phyloP scores from a whole-genome alignment of 176 grass and related monocot genomes.

The Pontederia paniculata region DNA sequence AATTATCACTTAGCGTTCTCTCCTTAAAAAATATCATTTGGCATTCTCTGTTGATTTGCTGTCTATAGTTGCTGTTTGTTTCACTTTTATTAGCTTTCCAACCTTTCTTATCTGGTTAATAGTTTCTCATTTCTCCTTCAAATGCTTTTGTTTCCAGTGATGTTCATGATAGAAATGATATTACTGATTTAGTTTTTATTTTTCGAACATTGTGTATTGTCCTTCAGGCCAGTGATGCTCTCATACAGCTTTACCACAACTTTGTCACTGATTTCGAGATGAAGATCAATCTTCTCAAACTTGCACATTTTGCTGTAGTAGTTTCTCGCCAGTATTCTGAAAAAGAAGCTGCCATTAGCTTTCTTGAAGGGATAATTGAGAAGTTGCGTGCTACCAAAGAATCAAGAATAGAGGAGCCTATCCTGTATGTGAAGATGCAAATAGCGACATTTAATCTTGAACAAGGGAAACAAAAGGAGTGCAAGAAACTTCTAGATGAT shows the following conservation, averaged over 20 bases:
- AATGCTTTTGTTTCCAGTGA: no score
- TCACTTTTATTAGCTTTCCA: no score
- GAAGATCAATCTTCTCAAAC: conserved; percentile 73
- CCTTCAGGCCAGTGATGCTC: conserved; percentile 49
- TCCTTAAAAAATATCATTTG: no score
- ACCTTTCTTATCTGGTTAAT: no score
- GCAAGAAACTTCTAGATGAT: conserved; percentile 77
- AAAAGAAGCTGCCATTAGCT: conserved; percentile 57
- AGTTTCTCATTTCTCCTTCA: no score
- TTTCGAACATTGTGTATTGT: no score
- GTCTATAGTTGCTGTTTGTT: no score
- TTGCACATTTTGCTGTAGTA: conserved; percentile 69
- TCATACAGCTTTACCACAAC: conserved; percentile 83
- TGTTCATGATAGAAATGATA: no score
- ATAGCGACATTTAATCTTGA: conserved; percentile 69
- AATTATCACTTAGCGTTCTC: no score
- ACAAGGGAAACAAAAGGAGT: conserved; percentile 58
- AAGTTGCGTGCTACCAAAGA: conserved; percentile 61
- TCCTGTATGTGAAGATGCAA: conserved; percentile 79
- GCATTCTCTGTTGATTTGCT: no score
- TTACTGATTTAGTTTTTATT: no score
- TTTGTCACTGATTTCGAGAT: conserved; percentile 84
- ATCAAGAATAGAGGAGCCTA: conserved; percentile 49
- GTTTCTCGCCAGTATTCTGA: conserved; percentile 66
- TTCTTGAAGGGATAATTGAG: conserved; percentile 54